Evolutionary conservation across 257 asterid genomes (phyloP).

Genomic region (Jacaranda copaia): DNA sequence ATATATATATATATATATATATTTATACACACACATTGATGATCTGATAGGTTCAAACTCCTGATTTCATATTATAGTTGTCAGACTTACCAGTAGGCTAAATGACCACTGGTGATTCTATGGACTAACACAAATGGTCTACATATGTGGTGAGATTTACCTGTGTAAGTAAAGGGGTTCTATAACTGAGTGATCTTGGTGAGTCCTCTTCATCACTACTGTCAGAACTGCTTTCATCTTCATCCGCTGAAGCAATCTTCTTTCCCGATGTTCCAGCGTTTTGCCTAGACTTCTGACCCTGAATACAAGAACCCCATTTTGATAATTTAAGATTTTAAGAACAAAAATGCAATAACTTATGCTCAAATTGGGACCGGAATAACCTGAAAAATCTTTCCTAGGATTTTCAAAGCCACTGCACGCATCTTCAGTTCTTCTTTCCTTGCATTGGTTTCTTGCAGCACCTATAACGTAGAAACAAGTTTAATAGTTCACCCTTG

Average conservation of each 20-base stretch:
- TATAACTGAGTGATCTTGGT: conserved; percentile 62
- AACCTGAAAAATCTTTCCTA: conserved; percentile 78
- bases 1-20: too few species aligned
- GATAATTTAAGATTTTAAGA: too few species aligned
- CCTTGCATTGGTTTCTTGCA: conserved; percentile 68
- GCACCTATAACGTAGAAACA: conserved; percentile 53
- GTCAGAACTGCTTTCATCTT: conserved; percentile 74
- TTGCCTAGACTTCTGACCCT: conserved; percentile 58
- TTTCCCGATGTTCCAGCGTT: conserved; percentile 64
- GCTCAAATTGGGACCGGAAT: not conserved
- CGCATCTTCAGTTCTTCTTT: conserved; percentile 78
- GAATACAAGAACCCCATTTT: conserved; percentile 15
- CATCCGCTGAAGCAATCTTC: conserved; percentile 56
- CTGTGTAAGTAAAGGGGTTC: conserved; percentile 92
- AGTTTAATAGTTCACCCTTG: not conserved
- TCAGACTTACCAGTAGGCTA: too few species aligned
- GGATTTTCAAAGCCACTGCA: conserved; percentile 68
- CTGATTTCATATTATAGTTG: too few species aligned
- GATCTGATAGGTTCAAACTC: too few species aligned
- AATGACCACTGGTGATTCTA: too few species aligned
- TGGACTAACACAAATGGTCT: too few species aligned
- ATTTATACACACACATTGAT: too few species aligned
- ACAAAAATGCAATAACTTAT: not conserved
- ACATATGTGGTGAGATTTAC: conserved; percentile 33
- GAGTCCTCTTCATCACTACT: conserved; percentile 88